Conservation (phyloP, 208 protist genomes). For the Trypanosoma vivax region DNA sequence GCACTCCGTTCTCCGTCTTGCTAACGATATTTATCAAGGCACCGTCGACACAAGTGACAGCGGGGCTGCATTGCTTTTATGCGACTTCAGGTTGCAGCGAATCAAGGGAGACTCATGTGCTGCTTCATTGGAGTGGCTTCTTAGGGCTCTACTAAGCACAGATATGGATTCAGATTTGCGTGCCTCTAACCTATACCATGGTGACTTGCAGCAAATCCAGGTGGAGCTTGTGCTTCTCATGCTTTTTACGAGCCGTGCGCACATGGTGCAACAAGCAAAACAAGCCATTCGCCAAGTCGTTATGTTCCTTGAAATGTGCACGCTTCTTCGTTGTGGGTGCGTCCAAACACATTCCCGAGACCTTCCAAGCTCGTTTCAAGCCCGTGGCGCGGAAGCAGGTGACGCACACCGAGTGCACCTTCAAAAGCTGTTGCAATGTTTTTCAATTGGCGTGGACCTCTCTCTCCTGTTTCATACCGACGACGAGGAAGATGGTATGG, state of each 20-base stretch:
- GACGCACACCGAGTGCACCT: conserved; percentile 6
- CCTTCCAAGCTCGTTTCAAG: no score
- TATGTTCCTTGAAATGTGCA: conserved; percentile 47
- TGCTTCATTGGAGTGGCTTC: conserved; percentile 56
- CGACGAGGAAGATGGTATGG: not conserved
- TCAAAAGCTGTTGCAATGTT: conserved; percentile 31
- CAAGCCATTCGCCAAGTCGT: conserved; percentile 34
- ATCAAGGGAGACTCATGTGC: conserved; percentile 18
- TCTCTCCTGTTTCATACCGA: conserved; percentile 3
- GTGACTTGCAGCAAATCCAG: conserved; percentile 20
- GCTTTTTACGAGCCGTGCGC: conserved; percentile 52
- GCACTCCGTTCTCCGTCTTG: conserved; percentile 23
- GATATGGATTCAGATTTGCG: conserved; percentile 40
- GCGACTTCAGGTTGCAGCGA: conserved; percentile 25
- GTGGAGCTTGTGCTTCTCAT: conserved; percentile 50
- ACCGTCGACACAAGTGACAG: not conserved
- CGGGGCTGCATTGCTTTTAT: conserved; percentile 5
- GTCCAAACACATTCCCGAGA: no score
- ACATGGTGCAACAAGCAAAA: conserved; percentile 50
- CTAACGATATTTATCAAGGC: conserved; percentile 20
- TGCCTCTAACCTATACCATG: conserved; percentile 59
- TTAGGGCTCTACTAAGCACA: conserved; percentile 45
- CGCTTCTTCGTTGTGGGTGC: conserved; percentile 28
- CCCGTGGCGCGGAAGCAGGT: not conserved
- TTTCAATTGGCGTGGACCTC: conserved; percentile 44